Base-by-base conservation (phyloP, 768 basidiomycete species). In the Pholiota microspora region DNA sequence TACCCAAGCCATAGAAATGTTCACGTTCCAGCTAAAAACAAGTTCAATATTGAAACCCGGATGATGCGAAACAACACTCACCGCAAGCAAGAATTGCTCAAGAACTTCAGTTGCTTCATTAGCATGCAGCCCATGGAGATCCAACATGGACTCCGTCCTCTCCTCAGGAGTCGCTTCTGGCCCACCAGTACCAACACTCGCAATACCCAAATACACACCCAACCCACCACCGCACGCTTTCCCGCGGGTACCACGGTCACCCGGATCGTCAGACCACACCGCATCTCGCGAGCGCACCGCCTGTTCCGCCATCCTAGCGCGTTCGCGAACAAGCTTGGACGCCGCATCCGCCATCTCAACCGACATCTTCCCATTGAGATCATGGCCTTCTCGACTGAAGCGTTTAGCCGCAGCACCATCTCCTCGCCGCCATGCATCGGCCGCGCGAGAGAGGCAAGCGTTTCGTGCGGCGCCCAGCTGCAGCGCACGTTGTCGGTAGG, bases 351-450 rank as follows among this genome's bases (percentile, higher is more conserved):
- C 79, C 79, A 94, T 92, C 74, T 98, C 97, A 23, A 71, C 75
- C 38, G 83, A 77, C 92, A 99, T 97, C 70, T 91, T 90, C 38
- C 83, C 84, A 64, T 98, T 98, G 55, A 97, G 73, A 36, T 96
- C 93, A 62, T 96, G 92, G 1, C 94, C 97, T 65, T 98, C 95
- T 36, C 92, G 77, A 58, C 89, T 92, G 73, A 96, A 98, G 45
- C 93, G 78, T 71, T 98, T 97, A 32, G 97, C 97, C 0, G 91
- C 89, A 0, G 95, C 94, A 2, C 96, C 96, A 61, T 99, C 97
- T 1, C 96, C 95, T 2, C 93, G 81, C 51, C 92, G 80, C 92
- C 94, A 99, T 2, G 95, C 94, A 63, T 97, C 94, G 2, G 97
- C 96, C 10, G 97, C 97, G 40, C 94, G 84, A 1, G 92, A 92